phyloP scores from a whole-genome alignment of 495 filamentous ascomycete species.

The Penicillium paradoxum region DNA sequence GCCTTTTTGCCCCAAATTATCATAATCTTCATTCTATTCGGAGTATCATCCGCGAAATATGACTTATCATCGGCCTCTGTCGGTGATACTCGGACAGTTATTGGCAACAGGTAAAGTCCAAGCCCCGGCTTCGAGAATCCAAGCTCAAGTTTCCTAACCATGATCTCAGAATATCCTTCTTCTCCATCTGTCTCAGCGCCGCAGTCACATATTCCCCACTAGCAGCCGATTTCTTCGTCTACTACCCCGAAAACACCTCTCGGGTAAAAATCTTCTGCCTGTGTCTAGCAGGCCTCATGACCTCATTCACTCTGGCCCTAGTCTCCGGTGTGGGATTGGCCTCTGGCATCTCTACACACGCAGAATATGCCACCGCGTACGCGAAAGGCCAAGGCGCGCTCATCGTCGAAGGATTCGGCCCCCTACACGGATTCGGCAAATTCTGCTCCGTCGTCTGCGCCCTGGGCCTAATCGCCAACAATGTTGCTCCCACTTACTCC shows the following conservation, averaged over 20 bases:
- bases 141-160: not conserved
- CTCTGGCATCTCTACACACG: slow-evolving; percentile 51
- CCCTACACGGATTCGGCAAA: slow-evolving; percentile 63
- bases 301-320: slow-evolving; percentile 58
- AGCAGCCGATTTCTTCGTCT: slow-evolving; percentile 63
- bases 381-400: slow-evolving; percentile 45
- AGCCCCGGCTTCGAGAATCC: not conserved
- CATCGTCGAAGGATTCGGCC: slow-evolving; percentile 59
- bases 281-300: slow-evolving; percentile 43
- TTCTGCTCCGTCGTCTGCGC: slow-evolving; percentile 70
- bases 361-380: slow-evolving; percentile 54
- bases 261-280: slow-evolving; percentile 30
- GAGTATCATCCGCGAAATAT: slow-evolving; percentile 60
- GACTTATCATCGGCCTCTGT: slow-evolving; percentile 49
- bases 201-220: slow-evolving; percentile 59
- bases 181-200: slow-evolving; percentile 59
- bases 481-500: slow-evolving; percentile 64
- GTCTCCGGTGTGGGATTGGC: slow-evolving; percentile 65
- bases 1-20: slow-evolving; percentile 66
- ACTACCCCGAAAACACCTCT: slow-evolving; percentile 54
- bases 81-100: slow-evolving; percentile 48
- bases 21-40: slow-evolving; percentile 61
- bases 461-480: slow-evolving; percentile 67
- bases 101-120: slow-evolving; percentile 46
- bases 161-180: slow-evolving; percentile 54